These are phyloP conservation scores for Fusarium sp. DNA, from an alignment of 2,329 filamentous ascomycete species.

Conservation along the genomic window DNA sequence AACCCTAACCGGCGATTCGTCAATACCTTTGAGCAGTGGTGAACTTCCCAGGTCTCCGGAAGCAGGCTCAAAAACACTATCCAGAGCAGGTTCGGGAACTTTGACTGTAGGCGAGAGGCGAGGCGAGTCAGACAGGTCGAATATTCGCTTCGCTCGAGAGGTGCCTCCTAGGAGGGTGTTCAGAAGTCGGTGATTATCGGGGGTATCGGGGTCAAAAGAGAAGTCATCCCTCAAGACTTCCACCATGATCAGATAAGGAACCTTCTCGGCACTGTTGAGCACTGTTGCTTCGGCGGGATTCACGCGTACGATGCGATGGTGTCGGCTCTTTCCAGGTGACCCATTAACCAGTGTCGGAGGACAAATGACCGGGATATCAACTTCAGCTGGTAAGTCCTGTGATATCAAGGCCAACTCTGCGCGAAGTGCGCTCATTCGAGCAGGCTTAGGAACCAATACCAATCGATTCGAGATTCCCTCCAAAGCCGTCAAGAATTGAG, in stretches of 20 bases:
- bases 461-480: constrained; percentile 89
- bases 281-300: constrained; percentile 88
- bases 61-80: constrained; percentile 87
- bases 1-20: constrained; percentile 58
- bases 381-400: constrained; percentile 83
- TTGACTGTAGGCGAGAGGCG: constrained; percentile 59
- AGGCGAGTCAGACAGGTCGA: constrained; percentile 76
- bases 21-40: constrained; percentile 71
- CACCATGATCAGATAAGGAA: constrained; percentile 87
- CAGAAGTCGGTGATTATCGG: constrained; percentile 77
- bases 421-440: constrained; percentile 81
- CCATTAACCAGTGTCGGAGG: constrained; percentile 80
- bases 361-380: constrained; percentile 86
- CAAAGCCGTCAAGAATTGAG: constrained; percentile 82
- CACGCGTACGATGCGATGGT: constrained; percentile 84
- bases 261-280: constrained; percentile 87
- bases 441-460: constrained; percentile 83
- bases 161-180: constrained; percentile 68
- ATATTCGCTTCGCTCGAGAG: constrained; percentile 70
- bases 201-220: constrained; percentile 80
- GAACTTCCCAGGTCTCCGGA: constrained; percentile 83
- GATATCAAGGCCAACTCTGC: constrained; percentile 85
- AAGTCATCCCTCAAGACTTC: constrained; percentile 86
- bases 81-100: constrained; percentile 61
- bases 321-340: constrained; percentile 78